These are phyloP conservation scores for Arthrinium phaeospermum DNA, from an alignment of 2,329 filamentous ascomycete genomes.

Conservation along the genomic window DNA sequence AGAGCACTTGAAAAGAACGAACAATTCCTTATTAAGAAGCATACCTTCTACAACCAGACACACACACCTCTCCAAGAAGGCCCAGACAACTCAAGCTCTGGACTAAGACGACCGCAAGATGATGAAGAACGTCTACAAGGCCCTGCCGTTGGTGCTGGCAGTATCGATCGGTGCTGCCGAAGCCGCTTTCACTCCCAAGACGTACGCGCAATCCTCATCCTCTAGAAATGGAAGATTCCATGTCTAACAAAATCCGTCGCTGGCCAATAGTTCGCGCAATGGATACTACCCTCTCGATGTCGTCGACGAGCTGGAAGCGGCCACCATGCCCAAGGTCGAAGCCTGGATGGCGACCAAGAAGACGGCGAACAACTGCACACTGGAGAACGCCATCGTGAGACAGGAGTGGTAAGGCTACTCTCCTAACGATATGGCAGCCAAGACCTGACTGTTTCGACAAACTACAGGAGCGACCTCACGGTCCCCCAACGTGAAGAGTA, in stretches of 20 bases:
- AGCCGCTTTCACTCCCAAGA: neutral
- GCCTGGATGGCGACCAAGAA: conserved; percentile 33
- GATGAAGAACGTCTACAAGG: neutral
- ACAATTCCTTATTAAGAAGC: neutral
- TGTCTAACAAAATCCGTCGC: neutral
- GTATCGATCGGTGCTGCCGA: neutral
- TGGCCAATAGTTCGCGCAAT: neutral
- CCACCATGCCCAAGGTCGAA: conserved; percentile 36
- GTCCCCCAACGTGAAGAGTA: conserved; percentile 37
- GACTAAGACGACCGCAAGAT: neutral
- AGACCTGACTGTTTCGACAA: no score
- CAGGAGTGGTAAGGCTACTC: conserved; percentile 33
- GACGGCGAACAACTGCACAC: conserved; percentile 33
- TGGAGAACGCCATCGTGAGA: conserved; percentile 36
- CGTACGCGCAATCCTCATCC: neutral
- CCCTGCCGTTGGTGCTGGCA: neutral
- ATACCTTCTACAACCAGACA: neutral
- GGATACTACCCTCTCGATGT: conserved; percentile 35
- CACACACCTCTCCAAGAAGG: neutral
- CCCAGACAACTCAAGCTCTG: neutral
- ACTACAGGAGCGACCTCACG: conserved; percentile 37
- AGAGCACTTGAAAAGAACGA: neutral
- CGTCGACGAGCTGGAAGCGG: conserved; percentile 37
- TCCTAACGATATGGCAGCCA: neutral
- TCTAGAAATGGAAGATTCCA: neutral